Conservation (phyloP, 768 basidiomycete species). For the Dentipellis sp. region DNA sequence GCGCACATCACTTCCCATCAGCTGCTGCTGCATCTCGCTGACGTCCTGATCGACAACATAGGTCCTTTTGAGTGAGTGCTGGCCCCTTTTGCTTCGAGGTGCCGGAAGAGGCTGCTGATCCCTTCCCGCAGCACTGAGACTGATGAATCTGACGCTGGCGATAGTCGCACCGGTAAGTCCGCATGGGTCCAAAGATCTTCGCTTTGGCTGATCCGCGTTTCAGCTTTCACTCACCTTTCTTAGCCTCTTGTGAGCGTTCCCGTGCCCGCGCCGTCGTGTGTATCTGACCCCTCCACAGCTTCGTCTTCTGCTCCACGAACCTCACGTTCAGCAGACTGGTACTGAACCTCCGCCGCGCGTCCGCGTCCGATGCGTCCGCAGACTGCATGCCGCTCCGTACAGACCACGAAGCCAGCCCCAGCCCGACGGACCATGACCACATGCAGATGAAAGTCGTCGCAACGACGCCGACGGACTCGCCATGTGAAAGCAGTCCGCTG, state of each 20-base stretch:
- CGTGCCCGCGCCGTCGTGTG: not conserved
- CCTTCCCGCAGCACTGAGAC: not conserved
- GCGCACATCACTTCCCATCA: not conserved
- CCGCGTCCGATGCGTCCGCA: too few species aligned
- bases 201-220: too few species aligned
- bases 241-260: not conserved
- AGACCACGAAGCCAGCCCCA: too few species aligned
- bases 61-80: not conserved
- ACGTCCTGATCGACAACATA: not conserved
- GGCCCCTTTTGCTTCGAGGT: not conserved
- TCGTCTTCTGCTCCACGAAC: not conserved
- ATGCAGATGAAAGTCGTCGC: too few species aligned
- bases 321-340: conserved; percentile 1
- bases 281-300: not conserved
- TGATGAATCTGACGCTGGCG: not conserved
- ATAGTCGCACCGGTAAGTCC: not conserved
- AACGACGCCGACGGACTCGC: too few species aligned
- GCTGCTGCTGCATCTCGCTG: not conserved
- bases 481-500: too few species aligned
- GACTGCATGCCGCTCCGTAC: too few species aligned
- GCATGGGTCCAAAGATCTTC: not conserved
- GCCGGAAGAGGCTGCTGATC: not conserved
- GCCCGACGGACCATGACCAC: too few species aligned
- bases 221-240: not conserved
- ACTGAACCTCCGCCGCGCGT: not conserved